Evolutionary conservation across 345 rosid species (phyloP).

Genomic region (Hevea brasiliensis): DNA sequence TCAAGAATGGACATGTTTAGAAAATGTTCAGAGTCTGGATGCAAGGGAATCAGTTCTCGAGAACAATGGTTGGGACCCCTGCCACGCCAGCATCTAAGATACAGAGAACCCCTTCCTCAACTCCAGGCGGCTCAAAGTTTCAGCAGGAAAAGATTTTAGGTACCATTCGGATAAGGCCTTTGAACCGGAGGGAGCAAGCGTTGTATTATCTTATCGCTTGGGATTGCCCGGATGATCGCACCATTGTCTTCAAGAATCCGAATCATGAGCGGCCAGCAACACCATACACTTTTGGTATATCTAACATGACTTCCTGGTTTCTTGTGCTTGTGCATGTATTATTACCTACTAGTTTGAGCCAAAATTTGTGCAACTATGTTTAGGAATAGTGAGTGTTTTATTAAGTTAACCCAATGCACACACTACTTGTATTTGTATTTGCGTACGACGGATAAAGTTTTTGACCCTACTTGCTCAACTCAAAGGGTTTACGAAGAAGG

Average conservation of each 20-base stretch:
- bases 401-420: too few species aligned
- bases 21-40: slow-evolving; percentile 9
- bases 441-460: slow-evolving; percentile 65
- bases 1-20: background rate
- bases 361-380: background rate
- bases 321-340: too few species aligned
- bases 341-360: background rate
- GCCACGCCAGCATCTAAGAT: slow-evolving; percentile 53
- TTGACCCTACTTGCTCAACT: slow-evolving; percentile 64
- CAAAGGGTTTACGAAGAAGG: slow-evolving; percentile 83
- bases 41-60: slow-evolving; percentile 18
- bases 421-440: background rate
- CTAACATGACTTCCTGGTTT: background rate
- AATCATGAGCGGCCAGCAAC: slow-evolving; percentile 54
- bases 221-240: slow-evolving; percentile 73
- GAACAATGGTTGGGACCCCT: slow-evolving; percentile 57
- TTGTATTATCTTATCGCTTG: slow-evolving; percentile 88
- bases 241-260: slow-evolving; percentile 61
- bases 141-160: slow-evolving; percentile 88
- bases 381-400: background rate
- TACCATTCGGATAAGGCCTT: slow-evolving; percentile 78
- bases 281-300: slow-evolving; percentile 60
- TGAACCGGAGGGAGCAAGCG: slow-evolving; percentile 79
- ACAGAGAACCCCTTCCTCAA: slow-evolving; percentile 20
- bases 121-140: slow-evolving; percentile 60